Evolutionary conservation across 257 asterid species (phyloP).

Genomic region (Leonotis leonurus): DNA sequence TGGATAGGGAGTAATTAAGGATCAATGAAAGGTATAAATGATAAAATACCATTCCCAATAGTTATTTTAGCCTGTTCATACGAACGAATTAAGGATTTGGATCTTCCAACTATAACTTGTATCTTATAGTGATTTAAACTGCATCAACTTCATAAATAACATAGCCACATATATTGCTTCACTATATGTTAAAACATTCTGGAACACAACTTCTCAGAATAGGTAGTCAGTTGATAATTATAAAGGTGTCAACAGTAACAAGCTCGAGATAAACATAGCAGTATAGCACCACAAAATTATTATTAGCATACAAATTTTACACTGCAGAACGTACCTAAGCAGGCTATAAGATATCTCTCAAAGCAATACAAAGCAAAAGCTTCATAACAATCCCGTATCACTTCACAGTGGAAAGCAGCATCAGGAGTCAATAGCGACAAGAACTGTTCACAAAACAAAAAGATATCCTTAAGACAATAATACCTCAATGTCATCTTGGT

Average conservation of each 20-base stretch:
- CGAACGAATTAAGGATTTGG: background rate
- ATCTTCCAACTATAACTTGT: background rate
- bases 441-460: conserved; percentile 45
- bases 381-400: conserved; percentile 92
- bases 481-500: background rate
- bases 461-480: background rate
- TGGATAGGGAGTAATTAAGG: background rate
- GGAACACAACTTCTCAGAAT: background rate
- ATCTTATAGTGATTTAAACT: background rate
- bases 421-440: conserved; percentile 61
- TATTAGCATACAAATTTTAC: conserved; percentile 5
- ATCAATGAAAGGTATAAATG: background rate
- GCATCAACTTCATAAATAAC: background rate
- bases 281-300: conserved; percentile 6
- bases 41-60: background rate
- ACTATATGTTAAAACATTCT: background rate
- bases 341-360: conserved; percentile 97
- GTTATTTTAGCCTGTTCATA: background rate
- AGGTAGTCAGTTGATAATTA: background rate
- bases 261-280: background rate
- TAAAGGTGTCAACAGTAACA: background rate
- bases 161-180: background rate
- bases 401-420: conserved; percentile 82
- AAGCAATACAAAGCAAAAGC: conserved; percentile 97
- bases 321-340: conserved; percentile 62